Base-by-base conservation (phyloP, 1,139 yeast species). In the Eremothecium gossypii region DNA sequence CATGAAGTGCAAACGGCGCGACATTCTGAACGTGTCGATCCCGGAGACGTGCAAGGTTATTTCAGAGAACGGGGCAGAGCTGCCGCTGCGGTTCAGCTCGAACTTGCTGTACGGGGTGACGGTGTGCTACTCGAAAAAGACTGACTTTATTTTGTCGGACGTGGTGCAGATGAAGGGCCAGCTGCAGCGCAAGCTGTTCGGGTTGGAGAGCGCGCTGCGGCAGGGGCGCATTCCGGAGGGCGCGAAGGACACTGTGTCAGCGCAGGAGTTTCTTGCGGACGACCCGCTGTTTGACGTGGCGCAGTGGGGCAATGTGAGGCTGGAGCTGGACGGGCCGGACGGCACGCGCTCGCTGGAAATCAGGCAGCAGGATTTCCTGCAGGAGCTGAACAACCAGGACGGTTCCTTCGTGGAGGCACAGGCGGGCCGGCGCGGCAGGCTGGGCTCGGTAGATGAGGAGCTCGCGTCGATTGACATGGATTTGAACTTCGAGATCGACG, bases 21-120 rank as follows among this genome's bases (percentile, higher is more conserved):
- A 58, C 40, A 60, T 60, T n/a, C 33, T 58, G 3, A 50, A 49
- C 12, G 51, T 60, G 8, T 58, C 58, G 2, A 58, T 60, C 7
- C 61, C 63, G 2, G 45, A 50, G 14, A 56, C 63, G 2, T 60
- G 64, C 42, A 43, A 48, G 23, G 45, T 48, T 1, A 52, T 60
- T n/a, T 45, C 51, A 23, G 39, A 45, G 6, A 48, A 43, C 27
- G 50, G 49, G 7, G 27, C 33, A 7, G 44, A 47, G 3, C 33
- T 58, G 11, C 53, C 63, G 7, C 41, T 60, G 36, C 47, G 59
- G 33, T 54, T 57, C 13, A 51, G 58, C 1, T 58, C 63, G 1
- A 55, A 51, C 36, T 41, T 60, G 26, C 39, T 60, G 13, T 58
- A 55, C 39, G 64, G 64, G 8, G 57, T 60, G 4, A 48, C 61